These are phyloP conservation scores for Pascua guehoae DNA, from an alignment of 1,284 basidiomycete species.

Conservation along the genomic window DNA sequence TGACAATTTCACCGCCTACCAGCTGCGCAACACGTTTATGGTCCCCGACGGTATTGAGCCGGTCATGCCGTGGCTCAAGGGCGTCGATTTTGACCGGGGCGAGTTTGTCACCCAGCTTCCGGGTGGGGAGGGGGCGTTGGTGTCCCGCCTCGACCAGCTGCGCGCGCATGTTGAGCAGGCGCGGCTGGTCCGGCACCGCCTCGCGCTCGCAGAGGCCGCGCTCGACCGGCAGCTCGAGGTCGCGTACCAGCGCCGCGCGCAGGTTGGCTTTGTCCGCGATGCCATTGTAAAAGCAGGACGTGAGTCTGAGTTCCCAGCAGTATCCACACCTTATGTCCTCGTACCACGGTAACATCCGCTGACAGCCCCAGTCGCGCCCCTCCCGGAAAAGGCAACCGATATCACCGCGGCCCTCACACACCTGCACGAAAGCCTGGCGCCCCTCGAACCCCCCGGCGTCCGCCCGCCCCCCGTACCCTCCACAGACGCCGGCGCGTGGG, in stretches of 20 bases:
- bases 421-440: conserved; percentile 29
- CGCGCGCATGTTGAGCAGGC: conserved; percentile 45
- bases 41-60: conserved; percentile 39
- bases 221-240: conserved; percentile 40
- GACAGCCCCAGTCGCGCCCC: conserved; percentile 32
- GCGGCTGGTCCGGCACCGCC: conserved; percentile 31
- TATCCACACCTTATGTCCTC: too few species aligned
- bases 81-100: conserved; percentile 46
- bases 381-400: conserved; percentile 27
- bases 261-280: conserved; percentile 46
- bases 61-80: conserved; percentile 47
- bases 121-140: conserved; percentile 33
- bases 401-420: conserved; percentile 23
- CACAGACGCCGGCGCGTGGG: conserved; percentile 31
- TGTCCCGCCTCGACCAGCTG: conserved; percentile 32
- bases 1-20: conserved; percentile 47
- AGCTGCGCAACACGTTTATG: conserved; percentile 47
- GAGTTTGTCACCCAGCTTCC: conserved; percentile 35
- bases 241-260: conserved; percentile 37
- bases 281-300: conserved; percentile 29
- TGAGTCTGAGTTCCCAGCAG: conserved; percentile 17
- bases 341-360: background rate
- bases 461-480: background rate
- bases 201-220: conserved; percentile 38
- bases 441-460: background rate